phyloP scores from a whole-genome alignment of 2,329 filamentous ascomycete genomes.

The Aspergillus sp. region DNA sequence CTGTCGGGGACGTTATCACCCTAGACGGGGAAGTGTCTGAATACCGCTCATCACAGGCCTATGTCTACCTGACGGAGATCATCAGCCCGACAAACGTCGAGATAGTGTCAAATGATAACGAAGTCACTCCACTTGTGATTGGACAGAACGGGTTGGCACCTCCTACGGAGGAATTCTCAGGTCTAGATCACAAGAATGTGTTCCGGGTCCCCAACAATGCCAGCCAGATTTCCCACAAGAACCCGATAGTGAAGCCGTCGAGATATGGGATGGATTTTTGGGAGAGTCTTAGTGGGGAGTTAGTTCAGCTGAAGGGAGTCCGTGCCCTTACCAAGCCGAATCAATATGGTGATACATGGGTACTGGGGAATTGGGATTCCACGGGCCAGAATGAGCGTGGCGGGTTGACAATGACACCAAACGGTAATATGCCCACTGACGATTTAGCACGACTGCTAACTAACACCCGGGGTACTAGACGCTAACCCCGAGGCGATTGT shows the following conservation, averaged over 20 bases:
- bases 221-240: constrained; percentile 55
- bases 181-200: constrained; percentile 63
- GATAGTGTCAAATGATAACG: constrained; percentile 53
- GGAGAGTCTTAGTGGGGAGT: constrained; percentile 66
- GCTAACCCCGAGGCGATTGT: constrained; percentile 68
- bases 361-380: constrained; percentile 62
- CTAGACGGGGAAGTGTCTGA: constrained; percentile 61
- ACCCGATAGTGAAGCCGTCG: constrained; percentile 60
- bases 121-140: constrained; percentile 58
- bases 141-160: constrained; percentile 57
- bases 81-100: constrained; percentile 53
- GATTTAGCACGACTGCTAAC: not conserved
- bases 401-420: constrained; percentile 61
- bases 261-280: constrained; percentile 70
- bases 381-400: constrained; percentile 62
- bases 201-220: constrained; percentile 64
- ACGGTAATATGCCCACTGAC: constrained; percentile 36
- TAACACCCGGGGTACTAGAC: constrained; percentile 39
- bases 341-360: constrained; percentile 66
- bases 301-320: constrained; percentile 61
- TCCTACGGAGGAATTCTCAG: constrained; percentile 60
- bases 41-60: constrained; percentile 54
- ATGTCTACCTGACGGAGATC: constrained; percentile 65
- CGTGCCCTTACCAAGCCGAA: constrained; percentile 61
- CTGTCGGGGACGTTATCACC: constrained; percentile 62